Percentiles rank a stretch among this genome's conserved stretches.
Conservation (phyloP, 2,329 filamentous ascomycete species). For the Aspergillus sp. region DNA sequence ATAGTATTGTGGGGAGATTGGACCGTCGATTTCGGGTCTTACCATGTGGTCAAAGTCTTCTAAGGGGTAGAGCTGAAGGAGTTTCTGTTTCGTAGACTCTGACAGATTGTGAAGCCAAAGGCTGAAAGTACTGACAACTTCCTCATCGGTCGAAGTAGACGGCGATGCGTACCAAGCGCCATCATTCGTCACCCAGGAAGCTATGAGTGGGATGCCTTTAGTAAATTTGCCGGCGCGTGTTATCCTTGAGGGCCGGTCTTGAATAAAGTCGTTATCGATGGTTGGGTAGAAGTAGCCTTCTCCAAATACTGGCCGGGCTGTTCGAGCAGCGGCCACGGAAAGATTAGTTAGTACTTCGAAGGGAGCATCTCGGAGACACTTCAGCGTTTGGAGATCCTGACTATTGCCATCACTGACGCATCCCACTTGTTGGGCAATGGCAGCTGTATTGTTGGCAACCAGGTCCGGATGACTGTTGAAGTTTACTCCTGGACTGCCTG, state of each 20-base stretch:
- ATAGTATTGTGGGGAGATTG: conserved; percentile 32
- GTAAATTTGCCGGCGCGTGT: conserved; percentile 24
- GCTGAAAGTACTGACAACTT: conserved; percentile 18
- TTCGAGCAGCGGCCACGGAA: conserved; percentile 24
- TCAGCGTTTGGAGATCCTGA: conserved; percentile 15
- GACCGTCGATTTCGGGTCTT: conserved; percentile 3
- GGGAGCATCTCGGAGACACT: conserved; percentile 18
- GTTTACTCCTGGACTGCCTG: conserved; percentile 27
- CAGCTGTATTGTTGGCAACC: conserved; percentile 23
- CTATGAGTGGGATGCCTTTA: conserved; percentile 16
- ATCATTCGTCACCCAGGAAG: conserved; percentile 21
- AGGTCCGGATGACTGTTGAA: conserved; percentile 29
- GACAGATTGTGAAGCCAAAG: conserved; percentile 16
- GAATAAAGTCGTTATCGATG: conserved; percentile 27
- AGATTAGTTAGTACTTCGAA: conserved; percentile 23
- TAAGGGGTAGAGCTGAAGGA: conserved; percentile 20
- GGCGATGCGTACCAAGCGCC: conserved; percentile 19
- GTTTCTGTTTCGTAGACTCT: conserved; percentile 17
- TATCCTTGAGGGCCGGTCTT: conserved; percentile 25
- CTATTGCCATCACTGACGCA: conserved; percentile 6
- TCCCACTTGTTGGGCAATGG: conserved; percentile 18
- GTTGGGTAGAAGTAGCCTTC: conserved; percentile 22
- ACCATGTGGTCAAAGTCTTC: conserved; percentile 18
- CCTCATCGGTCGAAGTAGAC: conserved; percentile 15
- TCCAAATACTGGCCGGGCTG: conserved; percentile 18